Evolutionary conservation across 345 rosid species (phyloP), one percentile per base, ranked within the genome.

Genomic region (Boechera stricta): DNA sequence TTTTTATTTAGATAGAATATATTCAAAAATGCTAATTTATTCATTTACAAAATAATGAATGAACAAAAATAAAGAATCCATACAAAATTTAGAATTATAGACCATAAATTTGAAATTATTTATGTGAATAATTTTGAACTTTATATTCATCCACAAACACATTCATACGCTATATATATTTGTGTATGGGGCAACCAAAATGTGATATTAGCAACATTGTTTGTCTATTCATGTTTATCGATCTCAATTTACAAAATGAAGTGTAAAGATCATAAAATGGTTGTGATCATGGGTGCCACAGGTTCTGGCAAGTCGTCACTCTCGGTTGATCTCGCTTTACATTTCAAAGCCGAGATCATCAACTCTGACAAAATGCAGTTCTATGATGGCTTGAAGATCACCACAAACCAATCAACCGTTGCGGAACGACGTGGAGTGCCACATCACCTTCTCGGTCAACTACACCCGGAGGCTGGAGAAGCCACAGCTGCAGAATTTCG

Each of bases 321-420:
- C 24, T 88, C 97, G 21, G 48, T 89, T 49, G 92, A 91, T 71
- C 76, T 91, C 4, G 97, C 94, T 3, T 77, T 80, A 57, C 84
- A 66, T 38, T 85, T 84, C 59, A 84, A 85, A 0, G 84, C 88
- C 0, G 94, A 91, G 71, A 83, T 91, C 58, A 82, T 88, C 13
- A 91, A 89, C 33, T 86, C 97, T 0, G 97, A 89, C 49, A 91
- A 91, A 75, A 86, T 91, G 78, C 94, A 91, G 76, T 57, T 59
- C 3, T 64, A 72, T 41, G 38, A 63, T 16, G 79, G 84, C 7
- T 62, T 81, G 6, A 72, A 69, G n/a, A 65, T 69, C 4, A 15
- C 45, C 8, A 73, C 77, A 42, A 82, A 82, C 57, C 79, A 82
- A 79, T 72, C 36, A 65, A 86, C 66, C 5, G 67, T 84, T 44